Base-by-base conservation (phyloP, 1,284 basidiomycete species). In the Abortiporus biennis region DNA sequence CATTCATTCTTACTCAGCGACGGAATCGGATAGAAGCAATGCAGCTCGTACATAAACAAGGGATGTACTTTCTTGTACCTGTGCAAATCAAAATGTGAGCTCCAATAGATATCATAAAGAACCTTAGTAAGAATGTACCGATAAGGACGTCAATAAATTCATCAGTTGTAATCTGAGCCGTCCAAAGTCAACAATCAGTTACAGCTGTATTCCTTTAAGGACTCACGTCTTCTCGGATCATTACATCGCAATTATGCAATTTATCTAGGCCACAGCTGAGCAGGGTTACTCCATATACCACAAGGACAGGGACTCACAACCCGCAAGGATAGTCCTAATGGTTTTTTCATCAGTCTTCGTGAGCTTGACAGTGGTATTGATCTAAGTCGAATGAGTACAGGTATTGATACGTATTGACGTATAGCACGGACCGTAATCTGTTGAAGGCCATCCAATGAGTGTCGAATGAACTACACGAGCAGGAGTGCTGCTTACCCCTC, bases 61-160 rank as follows among this genome's bases (percentile, higher is more conserved):
- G 92, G 2, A 96, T 78, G 58, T 98, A 99, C 75, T 97, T 97
- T 49, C 95, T 78, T 11, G 87, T 95, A 33, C 88, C 85, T 85
- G 33, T 25, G 22, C 25, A 33, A n/a, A 47, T n/a, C 32, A 38
- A 29, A 32, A 43, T 43, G 33, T 33, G 24, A 29, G 27, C 43
- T 22, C 21, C 34, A 17, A 37, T 12, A 34, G 9, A 29, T 11
- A 32, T 35, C n/a, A n/a, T n/a, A n/a, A n/a, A n/a, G n/a, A n/a
- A n/a, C n/a, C n/a, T n/a, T n/a, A 16, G 37, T 44, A 36, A 33
- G 34, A 32, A 45, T 62, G 50, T 58, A 76, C 90, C 92, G 43
- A 98, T 88, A 15, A 99, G 74, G 8, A 97, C 92, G 58, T 99
- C 95, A 55, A 98, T 96, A 58, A 98, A 96, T 59, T 98, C 92